phyloP scores from a whole-genome alignment of 805 yeast genomes.

The Pichia insulana region DNA sequence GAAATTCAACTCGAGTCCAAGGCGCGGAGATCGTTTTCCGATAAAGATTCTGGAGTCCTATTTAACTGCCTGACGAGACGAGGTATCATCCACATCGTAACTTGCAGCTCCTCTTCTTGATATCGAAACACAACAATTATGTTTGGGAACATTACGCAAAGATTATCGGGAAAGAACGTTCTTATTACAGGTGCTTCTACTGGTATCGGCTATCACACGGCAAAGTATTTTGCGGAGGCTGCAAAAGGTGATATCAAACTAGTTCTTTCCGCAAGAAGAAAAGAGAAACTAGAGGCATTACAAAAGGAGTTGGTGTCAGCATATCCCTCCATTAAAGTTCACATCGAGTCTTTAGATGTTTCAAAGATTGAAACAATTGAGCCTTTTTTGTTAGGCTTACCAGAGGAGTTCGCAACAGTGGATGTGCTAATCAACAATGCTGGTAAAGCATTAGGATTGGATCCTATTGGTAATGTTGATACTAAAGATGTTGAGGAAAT shows the following conservation, averaged over 20 bases:
- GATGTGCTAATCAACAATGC: slow-evolving; percentile 69
- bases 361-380: slow-evolving; percentile 37
- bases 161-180: slow-evolving; percentile 70
- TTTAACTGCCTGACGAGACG: background rate
- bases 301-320: slow-evolving; percentile 28
- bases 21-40: slow-evolving; percentile 6
- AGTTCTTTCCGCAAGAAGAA: slow-evolving; percentile 46
- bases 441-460: slow-evolving; percentile 75
- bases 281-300: slow-evolving; percentile 35
- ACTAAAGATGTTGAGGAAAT: slow-evolving; percentile 60
- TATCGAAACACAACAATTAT: slow-evolving; percentile 8
- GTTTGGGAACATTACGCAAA: slow-evolving; percentile 54
- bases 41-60: too few species aligned
- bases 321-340: slow-evolving; percentile 30
- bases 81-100: too few species aligned
- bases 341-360: slow-evolving; percentile 31
- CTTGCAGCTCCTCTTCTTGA: background rate
- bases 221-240: slow-evolving; percentile 69
- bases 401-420: slow-evolving; percentile 43
- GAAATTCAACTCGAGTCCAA: too few species aligned
- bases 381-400: slow-evolving; percentile 35
- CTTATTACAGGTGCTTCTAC: slow-evolving; percentile 95
- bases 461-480: slow-evolving; percentile 59
- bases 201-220: slow-evolving; percentile 92
- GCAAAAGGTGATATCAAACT: slow-evolving; percentile 42